A percentile compares a stretch with the other conserved stretches of the same genome.
phyloP scores from a whole-genome alignment of 805 yeast genomes.

The Wickerhamiella sergipiensis region DNA sequence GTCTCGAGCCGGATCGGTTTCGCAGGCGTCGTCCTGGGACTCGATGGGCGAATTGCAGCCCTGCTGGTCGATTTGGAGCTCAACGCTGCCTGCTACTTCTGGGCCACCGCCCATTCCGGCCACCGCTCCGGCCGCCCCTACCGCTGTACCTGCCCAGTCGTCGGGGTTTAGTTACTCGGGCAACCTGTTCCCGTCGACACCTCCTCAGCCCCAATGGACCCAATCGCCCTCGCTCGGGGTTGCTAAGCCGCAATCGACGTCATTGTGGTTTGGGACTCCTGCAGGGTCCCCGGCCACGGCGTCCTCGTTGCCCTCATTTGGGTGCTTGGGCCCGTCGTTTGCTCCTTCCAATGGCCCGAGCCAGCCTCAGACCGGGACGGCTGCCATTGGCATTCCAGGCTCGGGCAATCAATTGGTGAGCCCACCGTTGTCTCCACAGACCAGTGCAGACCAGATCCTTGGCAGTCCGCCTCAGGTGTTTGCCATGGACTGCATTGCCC shows the following conservation, averaged over 20 bases:
- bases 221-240: neutral
- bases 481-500: neutral
- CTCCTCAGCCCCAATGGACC: neutral
- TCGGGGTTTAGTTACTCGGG: neutral
- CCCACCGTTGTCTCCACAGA: slow-evolving; percentile 11
- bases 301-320: no score
- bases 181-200: neutral
- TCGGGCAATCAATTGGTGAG: slow-evolving; percentile 3
- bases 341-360: neutral
- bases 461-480: neutral
- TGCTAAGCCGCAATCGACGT: neutral
- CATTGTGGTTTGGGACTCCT: slow-evolving; percentile 1
- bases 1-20: neutral
- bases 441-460: neutral
- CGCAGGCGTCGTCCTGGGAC: neutral
- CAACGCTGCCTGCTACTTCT: neutral
- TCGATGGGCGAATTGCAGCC: slow-evolving; percentile 6
- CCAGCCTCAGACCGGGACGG: neutral
- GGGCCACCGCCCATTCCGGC: neutral
- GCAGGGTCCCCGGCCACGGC: neutral
- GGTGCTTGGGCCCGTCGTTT: neutral
- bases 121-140: neutral
- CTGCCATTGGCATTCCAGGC: neutral
- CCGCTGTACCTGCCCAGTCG: neutral
- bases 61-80: slow-evolving; percentile 12